phyloP scores from a whole-genome alignment of 805 yeast species.

The Candida chauliodis region DNA sequence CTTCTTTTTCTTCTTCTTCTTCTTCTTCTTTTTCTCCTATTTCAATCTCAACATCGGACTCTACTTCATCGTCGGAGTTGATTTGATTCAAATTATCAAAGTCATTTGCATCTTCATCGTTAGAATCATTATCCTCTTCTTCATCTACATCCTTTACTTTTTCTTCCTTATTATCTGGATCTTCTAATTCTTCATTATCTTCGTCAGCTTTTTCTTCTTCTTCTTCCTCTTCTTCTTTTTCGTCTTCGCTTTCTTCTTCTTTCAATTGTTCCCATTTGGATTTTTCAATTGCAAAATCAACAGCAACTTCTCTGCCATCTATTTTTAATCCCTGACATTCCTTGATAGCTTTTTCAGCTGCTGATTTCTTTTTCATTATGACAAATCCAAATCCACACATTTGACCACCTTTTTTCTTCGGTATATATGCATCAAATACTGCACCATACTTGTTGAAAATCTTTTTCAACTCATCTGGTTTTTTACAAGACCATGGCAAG shows the following conservation, averaged over 20 bases:
- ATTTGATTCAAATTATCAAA: conserved; percentile 28
- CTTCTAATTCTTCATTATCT: conserved; percentile 37
- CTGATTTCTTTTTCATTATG: conserved; percentile 73
- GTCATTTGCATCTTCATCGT: conserved; percentile 21
- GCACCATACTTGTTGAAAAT: conserved; percentile 76
- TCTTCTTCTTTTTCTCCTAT: conserved; percentile 13
- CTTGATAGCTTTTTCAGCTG: conserved; percentile 80
- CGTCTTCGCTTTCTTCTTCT: conserved; percentile 29
- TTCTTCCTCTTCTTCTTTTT: conserved; percentile 39
- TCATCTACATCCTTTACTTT: conserved; percentile 30
- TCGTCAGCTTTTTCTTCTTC: conserved; percentile 37
- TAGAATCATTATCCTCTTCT: conserved; percentile 27
- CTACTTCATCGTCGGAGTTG: conserved; percentile 30
- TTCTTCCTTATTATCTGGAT: conserved; percentile 32
- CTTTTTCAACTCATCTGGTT: conserved; percentile 66
- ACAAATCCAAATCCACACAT: conserved; percentile 96
- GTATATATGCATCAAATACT: conserved; percentile 84
- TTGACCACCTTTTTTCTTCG: conserved; percentile 80
- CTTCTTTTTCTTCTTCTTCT: conserved; percentile 20
- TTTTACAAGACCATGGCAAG: conserved; percentile 92
- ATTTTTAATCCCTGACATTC: conserved; percentile 72
- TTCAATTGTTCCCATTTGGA: conserved; percentile 69
- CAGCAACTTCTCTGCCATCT: conserved; percentile 88
- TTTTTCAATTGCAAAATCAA: conserved; percentile 89
- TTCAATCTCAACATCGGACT: conserved; percentile 25